phyloP scores from a whole-genome alignment of 2,329 filamentous ascomycete genomes.

The Neobulgaria alba region DNA sequence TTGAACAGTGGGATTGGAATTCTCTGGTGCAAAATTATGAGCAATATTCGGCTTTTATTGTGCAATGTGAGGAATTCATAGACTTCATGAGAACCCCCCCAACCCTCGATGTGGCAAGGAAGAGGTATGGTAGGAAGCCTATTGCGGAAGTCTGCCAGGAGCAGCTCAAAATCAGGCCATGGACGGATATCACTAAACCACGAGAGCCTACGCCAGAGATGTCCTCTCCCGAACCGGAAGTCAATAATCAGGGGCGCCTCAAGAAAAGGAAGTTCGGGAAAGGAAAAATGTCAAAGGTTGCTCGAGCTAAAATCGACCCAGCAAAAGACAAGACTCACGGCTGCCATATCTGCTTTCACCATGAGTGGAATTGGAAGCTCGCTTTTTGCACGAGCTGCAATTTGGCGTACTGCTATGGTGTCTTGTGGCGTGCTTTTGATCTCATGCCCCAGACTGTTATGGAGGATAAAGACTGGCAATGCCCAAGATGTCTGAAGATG shows the following conservation, averaged over 20 bases:
- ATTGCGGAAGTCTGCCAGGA: slow-evolving; percentile 92
- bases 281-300: slow-evolving; percentile 29
- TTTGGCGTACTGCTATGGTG: slow-evolving; percentile 84
- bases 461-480: slow-evolving; percentile 76
- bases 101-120: slow-evolving; percentile 61
- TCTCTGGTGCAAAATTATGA: slow-evolving; percentile 73
- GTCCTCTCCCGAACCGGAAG: slow-evolving; percentile 45
- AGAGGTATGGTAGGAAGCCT: slow-evolving; percentile 62
- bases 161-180: slow-evolving; percentile 70
- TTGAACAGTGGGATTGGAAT: slow-evolving; percentile 85
- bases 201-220: slow-evolving; percentile 30
- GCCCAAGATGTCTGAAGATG: slow-evolving; percentile 75
- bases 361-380: slow-evolving; percentile 77
- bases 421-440: slow-evolving; percentile 84
- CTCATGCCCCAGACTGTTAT: slow-evolving; percentile 76
- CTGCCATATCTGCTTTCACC: slow-evolving; percentile 79
- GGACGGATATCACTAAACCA: slow-evolving; percentile 59
- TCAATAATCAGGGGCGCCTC: slow-evolving; percentile 54
- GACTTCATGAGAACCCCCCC: slow-evolving; percentile 59
- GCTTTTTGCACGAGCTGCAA: slow-evolving; percentile 71
- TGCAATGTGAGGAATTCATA: slow-evolving; percentile 61
- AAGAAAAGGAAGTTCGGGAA: slow-evolving; percentile 54
- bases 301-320: slow-evolving; percentile 33
- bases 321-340: slow-evolving; percentile 40
- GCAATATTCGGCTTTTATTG: slow-evolving; percentile 69